Evolutionary conservation across 2,329 filamentous ascomycete genomes (phyloP), one percentile per base, ranked within the genome.

Genomic region (Apiospora arundinis): DNA sequence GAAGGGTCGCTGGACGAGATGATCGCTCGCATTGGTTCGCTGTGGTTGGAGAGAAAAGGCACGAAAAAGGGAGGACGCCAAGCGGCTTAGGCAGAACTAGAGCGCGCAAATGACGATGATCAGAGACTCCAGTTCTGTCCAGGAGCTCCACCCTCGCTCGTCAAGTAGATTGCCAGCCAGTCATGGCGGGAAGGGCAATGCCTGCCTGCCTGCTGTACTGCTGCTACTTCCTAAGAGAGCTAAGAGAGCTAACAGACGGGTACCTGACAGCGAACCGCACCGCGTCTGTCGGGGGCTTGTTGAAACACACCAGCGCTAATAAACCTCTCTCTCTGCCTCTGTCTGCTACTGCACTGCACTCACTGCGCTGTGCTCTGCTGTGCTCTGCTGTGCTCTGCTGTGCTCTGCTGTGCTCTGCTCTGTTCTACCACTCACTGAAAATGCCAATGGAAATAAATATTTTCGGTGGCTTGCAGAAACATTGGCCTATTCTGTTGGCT

Each of bases 251-350:
- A 8, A 6, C 49, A 12, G 11, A 56, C 52, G 52, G 52, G 52
- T 60, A 60, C 52, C 52, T 60, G 52, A 60, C 52, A 60, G 52
- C 52, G 52, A 60, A 60, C 52, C 52, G 28, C 52, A 60, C 16
- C 52, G 28, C 52, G 52, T 11, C 52, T 37, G 28, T 60, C 52
- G 52, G 52, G 52, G 52, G 28, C 52, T 60, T 37, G 16, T 37
- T 60, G 52, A 60, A 60, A 60, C 52, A 37, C 25, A 37, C 52
- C 52, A 60, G 52, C 52, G 28, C 28, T 60, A 60, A 49, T n/a
- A n/a, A n/a, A n/a, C n/a, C n/a, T n/a, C 48, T 11, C 44, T 25
- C 12, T 28, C 48, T 52, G 23, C 48, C n/a, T n/a, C n/a, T n/a
- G n/a, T n/a, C n/a, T n/a, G n/a, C n/a, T n/a, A n/a, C n/a, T n/a